Evolutionary conservation across 2,329 filamentous ascomycete genomes (phyloP).

Genomic region (Fusarium odoratissimum): DNA sequence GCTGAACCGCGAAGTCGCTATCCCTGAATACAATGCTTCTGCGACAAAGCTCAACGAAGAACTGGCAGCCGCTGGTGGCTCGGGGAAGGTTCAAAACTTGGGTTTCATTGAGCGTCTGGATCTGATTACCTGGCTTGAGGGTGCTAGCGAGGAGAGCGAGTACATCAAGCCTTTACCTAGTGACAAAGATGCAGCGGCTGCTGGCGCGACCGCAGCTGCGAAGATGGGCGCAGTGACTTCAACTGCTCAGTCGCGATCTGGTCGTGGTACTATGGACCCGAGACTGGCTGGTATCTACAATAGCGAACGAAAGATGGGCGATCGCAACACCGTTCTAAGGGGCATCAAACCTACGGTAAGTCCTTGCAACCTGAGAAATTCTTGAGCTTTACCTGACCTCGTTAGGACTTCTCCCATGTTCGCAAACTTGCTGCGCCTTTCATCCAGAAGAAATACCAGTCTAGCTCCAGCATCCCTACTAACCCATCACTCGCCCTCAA

Average conservation of each 20-base stretch:
- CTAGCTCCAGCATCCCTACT: slow-evolving; percentile 52
- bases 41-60: slow-evolving; percentile 85
- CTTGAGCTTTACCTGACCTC: slow-evolving; percentile 12
- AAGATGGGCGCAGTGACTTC: slow-evolving; percentile 55
- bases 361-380: slow-evolving; percentile 10
- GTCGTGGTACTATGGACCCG: slow-evolving; percentile 79
- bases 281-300: slow-evolving; percentile 89
- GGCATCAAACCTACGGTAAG: slow-evolving; percentile 89
- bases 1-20: slow-evolving; percentile 89
- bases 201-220: slow-evolving; percentile 53
- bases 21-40: slow-evolving; percentile 90
- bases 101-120: slow-evolving; percentile 93
- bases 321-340: slow-evolving; percentile 87
- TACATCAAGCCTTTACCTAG: slow-evolving; percentile 88
- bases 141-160: slow-evolving; percentile 89
- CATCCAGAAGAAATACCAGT: slow-evolving; percentile 70
- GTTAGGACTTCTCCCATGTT: slow-evolving; percentile 91
- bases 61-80: slow-evolving; percentile 69
- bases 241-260: slow-evolving; percentile 62
- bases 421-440: slow-evolving; percentile 86
- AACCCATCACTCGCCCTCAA: slow-evolving; percentile 65
- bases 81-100: slow-evolving; percentile 83
- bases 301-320: slow-evolving; percentile 89
- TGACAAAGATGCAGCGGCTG: slow-evolving; percentile 61
- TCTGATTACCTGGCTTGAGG: slow-evolving; percentile 92